Percentiles rank a stretch among this genome's conserved stretches.
phyloP scores from a whole-genome alignment of 208 protist genomes.

The Phytomonas serpens region DNA sequence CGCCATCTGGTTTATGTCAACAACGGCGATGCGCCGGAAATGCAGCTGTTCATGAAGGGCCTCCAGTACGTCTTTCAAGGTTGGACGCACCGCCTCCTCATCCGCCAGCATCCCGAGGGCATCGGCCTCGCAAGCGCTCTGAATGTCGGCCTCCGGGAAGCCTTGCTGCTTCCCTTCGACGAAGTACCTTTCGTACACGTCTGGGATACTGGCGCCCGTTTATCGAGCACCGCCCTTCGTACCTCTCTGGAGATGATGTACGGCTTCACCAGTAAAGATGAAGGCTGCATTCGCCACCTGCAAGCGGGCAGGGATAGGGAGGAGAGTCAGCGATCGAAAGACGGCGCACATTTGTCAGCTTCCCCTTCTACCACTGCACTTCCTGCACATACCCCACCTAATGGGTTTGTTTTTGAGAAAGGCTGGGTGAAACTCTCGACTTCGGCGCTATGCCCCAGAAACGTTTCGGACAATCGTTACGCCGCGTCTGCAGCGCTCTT shows the following conservation, averaged over 20 bases:
- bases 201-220: slow-evolving; percentile 24
- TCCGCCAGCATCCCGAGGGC: slow-evolving; percentile 21
- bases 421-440: slow-evolving; percentile 17
- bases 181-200: slow-evolving; percentile 32
- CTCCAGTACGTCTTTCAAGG: slow-evolving; percentile 21
- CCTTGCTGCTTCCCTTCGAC: slow-evolving; percentile 19
- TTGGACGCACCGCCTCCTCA: slow-evolving; percentile 30
- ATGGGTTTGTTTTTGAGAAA: too few relatives aligned
- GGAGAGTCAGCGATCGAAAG: slow-evolving; percentile 16
- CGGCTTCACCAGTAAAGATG: slow-evolving; percentile 15
- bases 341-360: slow-evolving; percentile 21
- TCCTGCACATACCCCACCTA: too few relatives aligned
- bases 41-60: slow-evolving; percentile 22
- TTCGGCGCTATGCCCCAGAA: slow-evolving; percentile 35
- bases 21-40: slow-evolving; percentile 19
- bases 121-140: slow-evolving; percentile 22
- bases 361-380: slow-evolving; percentile 12
- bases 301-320: slow-evolving; percentile 16
- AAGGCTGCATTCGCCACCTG: slow-evolving; percentile 14
- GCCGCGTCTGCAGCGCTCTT: slow-evolving; percentile 7
- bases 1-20: slow-evolving; percentile 22
- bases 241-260: slow-evolving; percentile 17
- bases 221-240: neutral
- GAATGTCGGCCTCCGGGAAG: slow-evolving; percentile 29
- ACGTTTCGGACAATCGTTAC: slow-evolving; percentile 23